Percentiles rank a stretch among this genome's conserved stretches.
phyloP scores from a whole-genome alignment of 2,329 filamentous ascomycete genomes.

The Cryphonectria nitschkei region DNA sequence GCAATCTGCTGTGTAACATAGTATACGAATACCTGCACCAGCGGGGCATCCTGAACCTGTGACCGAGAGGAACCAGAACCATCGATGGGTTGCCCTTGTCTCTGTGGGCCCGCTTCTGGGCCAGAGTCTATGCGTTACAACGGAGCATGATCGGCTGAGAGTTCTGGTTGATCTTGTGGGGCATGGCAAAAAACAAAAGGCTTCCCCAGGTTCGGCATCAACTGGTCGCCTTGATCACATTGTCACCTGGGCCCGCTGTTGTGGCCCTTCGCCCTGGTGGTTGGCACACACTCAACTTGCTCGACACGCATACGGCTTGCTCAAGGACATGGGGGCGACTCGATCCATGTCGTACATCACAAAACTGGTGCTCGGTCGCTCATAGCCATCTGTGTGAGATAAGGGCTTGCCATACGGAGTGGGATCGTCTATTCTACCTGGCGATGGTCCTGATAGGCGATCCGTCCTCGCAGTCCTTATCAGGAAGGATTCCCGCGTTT shows the following conservation, averaged over 20 bases:
- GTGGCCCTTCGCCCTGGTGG: neutral
- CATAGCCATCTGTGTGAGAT: neutral
- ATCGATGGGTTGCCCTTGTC: neutral
- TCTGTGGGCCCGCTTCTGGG: conserved; percentile 1
- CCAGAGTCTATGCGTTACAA: neutral
- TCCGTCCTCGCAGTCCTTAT: neutral
- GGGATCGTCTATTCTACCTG: neutral
- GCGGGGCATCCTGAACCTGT: neutral
- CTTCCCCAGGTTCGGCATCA: neutral
- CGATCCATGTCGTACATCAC: neutral
- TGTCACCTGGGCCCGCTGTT: neutral
- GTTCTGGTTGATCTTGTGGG: neutral
- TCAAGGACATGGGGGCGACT: neutral
- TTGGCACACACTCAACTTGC: neutral
- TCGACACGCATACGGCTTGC: neutral
- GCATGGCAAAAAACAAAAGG: neutral
- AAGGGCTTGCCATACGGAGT: conserved; percentile 4
- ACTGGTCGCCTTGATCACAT: neutral
- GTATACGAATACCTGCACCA: neutral
- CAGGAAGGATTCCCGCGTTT: neutral
- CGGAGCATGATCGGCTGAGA: conserved; percentile 5
- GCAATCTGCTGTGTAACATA: neutral
- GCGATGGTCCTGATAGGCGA: neutral
- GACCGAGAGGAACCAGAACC: neutral
- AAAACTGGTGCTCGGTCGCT: neutral